Evolutionary conservation across 495 filamentous ascomycete genomes (phyloP).

Genomic region (Symbiotaphrina buchneri): DNA sequence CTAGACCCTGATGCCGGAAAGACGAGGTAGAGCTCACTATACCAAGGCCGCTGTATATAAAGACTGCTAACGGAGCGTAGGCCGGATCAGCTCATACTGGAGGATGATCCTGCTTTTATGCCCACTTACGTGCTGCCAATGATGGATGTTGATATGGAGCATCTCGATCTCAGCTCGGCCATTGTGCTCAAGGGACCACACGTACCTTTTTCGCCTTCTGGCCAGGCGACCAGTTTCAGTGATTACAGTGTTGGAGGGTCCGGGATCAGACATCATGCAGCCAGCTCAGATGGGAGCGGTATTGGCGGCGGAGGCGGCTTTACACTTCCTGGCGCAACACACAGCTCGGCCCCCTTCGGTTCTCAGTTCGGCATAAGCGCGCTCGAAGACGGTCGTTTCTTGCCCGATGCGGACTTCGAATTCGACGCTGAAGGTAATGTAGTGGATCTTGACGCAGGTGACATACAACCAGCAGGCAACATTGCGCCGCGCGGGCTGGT

Average conservation of each 20-base stretch:
- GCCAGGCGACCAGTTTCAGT: slow-evolving; percentile 9
- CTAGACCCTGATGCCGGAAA: slow-evolving; percentile 53
- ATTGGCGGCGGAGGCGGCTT: slow-evolving; percentile 15
- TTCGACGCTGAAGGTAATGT: slow-evolving; percentile 45
- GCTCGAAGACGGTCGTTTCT: slow-evolving; percentile 21
- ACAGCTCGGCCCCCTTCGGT: no score
- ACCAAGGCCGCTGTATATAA: slow-evolving; percentile 1
- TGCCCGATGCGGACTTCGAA: slow-evolving; percentile 39
- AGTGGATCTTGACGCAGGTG: slow-evolving; percentile 10
- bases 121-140: slow-evolving; percentile 37
- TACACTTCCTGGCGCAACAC: no score
- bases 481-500: slow-evolving; percentile 4
- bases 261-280: no score
- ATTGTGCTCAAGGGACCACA: no score
- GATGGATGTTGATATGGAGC: slow-evolving; percentile 29
- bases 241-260: no score
- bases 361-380: no score
- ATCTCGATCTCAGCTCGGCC: slow-evolving; percentile 14
- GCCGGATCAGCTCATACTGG: slow-evolving; percentile 53
- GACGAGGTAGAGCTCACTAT: slow-evolving; percentile 36
- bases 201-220: no score
- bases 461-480: background rate
- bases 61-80: slow-evolving; percentile 18
- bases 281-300: no score
- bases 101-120: slow-evolving; percentile 73